Conservation (phyloP, 2,329 filamentous ascomycete genomes). For the Ophiostoma perfectum region DNA sequence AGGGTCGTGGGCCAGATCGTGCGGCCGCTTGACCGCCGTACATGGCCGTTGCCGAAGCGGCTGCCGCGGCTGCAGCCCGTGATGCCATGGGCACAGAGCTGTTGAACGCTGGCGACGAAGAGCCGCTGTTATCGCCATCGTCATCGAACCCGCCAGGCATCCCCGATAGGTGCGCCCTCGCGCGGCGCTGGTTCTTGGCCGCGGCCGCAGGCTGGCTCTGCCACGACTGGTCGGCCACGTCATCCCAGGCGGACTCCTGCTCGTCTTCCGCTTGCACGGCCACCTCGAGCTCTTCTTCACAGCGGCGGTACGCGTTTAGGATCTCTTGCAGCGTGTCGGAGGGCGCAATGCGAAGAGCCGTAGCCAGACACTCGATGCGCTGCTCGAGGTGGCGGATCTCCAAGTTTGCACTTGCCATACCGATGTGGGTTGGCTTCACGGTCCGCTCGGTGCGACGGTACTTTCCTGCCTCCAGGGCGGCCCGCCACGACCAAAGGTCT, state of each 20-base stretch:
- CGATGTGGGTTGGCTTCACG: conserved; percentile 52
- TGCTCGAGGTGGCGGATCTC: conserved; percentile 71
- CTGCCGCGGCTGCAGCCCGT: conserved; percentile 19
- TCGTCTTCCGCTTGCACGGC: conserved; percentile 62
- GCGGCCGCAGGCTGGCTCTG: neutral
- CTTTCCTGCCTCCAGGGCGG: conserved; percentile 71
- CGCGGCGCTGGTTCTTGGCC: neutral
- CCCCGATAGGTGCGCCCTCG: neutral
- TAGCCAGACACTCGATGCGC: conserved; percentile 71
- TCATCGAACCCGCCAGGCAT: conserved; percentile 52
- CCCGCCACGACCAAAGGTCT: conserved; percentile 72
- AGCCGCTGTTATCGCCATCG: neutral
- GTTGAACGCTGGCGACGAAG: conserved; percentile 11
- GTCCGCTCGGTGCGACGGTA: conserved; percentile 56
- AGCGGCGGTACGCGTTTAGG: conserved; percentile 66
- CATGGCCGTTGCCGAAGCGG: conserved; percentile 31
- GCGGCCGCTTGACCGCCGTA: conserved; percentile 28
- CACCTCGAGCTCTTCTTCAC: conserved; percentile 69
- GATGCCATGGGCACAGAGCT: conserved; percentile 19
- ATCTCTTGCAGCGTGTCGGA: conserved; percentile 66
- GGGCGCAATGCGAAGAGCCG: conserved; percentile 69
- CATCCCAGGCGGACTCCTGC: conserved; percentile 66
- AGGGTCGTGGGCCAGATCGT: conserved; percentile 23
- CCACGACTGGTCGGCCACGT: conserved; percentile 54
- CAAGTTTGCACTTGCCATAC: conserved; percentile 54